These are phyloP conservation scores for Rubia peregrina DNA, from an alignment of 305 asterid species.

Conservation along the genomic window DNA sequence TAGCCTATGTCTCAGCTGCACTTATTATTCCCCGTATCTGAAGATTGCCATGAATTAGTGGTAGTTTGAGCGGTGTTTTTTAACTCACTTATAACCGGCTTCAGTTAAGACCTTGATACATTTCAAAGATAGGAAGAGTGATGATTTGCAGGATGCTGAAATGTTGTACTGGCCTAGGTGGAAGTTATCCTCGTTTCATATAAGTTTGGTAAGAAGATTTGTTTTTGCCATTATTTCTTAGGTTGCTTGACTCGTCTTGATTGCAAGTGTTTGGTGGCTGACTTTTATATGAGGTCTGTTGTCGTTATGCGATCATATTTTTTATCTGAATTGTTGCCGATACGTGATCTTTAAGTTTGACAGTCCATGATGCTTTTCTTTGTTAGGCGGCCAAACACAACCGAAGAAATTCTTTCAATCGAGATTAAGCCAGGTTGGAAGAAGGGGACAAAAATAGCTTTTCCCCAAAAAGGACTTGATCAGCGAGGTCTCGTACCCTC, in stretches of 20 bases:
- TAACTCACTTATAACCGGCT: neutral
- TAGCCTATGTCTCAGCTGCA: neutral
- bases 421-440: slow-evolving; percentile 93
- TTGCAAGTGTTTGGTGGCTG: neutral
- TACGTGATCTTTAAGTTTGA: neutral
- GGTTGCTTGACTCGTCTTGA: slow-evolving; percentile 2
- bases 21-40: neutral
- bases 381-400: slow-evolving; percentile 55
- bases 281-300: neutral
- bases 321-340: neutral
- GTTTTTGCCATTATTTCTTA: neutral
- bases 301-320: neutral
- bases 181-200: neutral
- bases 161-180: neutral
- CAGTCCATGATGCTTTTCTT: slow-evolving; percentile 1
- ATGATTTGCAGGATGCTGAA: neutral
- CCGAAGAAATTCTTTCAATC: slow-evolving; percentile 67
- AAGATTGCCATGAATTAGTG: neutral
- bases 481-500: slow-evolving; percentile 74
- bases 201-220: neutral
- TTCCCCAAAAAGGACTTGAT: slow-evolving; percentile 82
- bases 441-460: slow-evolving; percentile 84
- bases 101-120: neutral
- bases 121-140: neutral
- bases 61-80: neutral